Conservation (phyloP, 2,329 filamentous ascomycete species). For the Pyrenophora seminiperda region DNA sequence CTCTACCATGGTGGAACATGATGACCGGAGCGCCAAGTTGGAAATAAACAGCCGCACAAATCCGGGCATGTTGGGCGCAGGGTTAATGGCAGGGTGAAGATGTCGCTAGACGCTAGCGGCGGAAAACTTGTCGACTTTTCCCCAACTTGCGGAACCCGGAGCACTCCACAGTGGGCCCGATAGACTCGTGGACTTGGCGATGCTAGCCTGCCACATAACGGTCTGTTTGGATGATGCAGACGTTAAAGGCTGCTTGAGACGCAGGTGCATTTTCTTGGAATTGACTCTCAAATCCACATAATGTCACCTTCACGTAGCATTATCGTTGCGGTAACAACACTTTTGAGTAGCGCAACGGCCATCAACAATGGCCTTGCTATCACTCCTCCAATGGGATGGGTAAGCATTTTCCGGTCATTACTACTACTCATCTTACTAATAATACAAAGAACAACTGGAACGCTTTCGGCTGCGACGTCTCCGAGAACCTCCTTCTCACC, state of each 20-base stretch:
- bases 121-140: conserved; percentile 26
- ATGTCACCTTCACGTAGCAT: conserved; percentile 20
- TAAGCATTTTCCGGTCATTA: not conserved
- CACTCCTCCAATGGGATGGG: conserved; percentile 34
- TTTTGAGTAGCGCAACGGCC: conserved; percentile 24
- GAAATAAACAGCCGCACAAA: not conserved
- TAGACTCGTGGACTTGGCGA: conserved; percentile 7
- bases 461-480: conserved; percentile 34
- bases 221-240: conserved; percentile 3
- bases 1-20: too few species aligned
- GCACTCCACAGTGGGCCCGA: conserved; percentile 6
- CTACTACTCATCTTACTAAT: not conserved
- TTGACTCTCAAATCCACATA: not conserved
- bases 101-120: conserved; percentile 17
- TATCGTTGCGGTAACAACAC: conserved; percentile 14
- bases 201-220: too few species aligned
- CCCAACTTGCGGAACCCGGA: conserved; percentile 8
- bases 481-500: conserved; percentile 35
- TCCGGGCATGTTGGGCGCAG: not conserved
- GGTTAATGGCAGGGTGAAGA: not conserved
- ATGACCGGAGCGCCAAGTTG: too few species aligned
- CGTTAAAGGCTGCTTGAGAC: conserved; percentile 8
- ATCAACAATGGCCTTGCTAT: conserved; percentile 33
- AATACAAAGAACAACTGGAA: conserved; percentile 32
- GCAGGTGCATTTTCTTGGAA: not conserved